Percentiles rank a stretch among this genome's conserved stretches.
Conservation (phyloP, 345 rosid species). For the Nasturtium officinale region DNA sequence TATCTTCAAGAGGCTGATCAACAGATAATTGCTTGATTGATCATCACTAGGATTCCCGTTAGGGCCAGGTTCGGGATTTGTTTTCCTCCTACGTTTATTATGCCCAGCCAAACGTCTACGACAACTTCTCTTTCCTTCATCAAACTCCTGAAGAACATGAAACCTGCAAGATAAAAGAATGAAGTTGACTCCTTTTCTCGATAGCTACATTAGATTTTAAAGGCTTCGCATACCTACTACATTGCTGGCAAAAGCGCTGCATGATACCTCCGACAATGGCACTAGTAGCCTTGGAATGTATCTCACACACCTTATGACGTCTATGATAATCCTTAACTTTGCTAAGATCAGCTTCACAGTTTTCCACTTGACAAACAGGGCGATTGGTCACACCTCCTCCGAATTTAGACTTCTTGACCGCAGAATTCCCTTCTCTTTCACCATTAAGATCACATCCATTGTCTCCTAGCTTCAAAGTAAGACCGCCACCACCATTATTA, state of each 20-base stretch:
- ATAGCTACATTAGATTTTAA: neutral
- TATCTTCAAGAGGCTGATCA: conserved; percentile 84
- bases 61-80: conserved; percentile 69
- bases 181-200: neutral
- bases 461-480: conserved; percentile 76
- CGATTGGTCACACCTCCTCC: conserved; percentile 59
- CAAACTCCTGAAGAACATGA: conserved; percentile 96
- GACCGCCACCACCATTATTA: conserved; percentile 53
- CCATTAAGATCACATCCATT: conserved; percentile 51
- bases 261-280: conserved; percentile 83
- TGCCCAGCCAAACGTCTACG: conserved; percentile 99
- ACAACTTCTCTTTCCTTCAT: conserved; percentile 99
- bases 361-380: conserved; percentile 90
- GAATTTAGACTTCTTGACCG: conserved; percentile 67
- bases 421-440: conserved; percentile 57
- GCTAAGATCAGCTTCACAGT: conserved; percentile 93
- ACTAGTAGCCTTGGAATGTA: conserved; percentile 90
- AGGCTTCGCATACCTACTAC: conserved; percentile 73
- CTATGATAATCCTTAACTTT: conserved; percentile 94
- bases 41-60: conserved; percentile 70
- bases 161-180: conserved; percentile 54
- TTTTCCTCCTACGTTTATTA: conserved; percentile 94
- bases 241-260: conserved; percentile 99
- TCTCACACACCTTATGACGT: conserved; percentile 94
- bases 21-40: conserved; percentile 75